A percentile compares a stretch with the other conserved stretches of the same genome.
Conservation (phyloP, 1,139 yeast genomes). For the Yamadazyma blattariae region DNA sequence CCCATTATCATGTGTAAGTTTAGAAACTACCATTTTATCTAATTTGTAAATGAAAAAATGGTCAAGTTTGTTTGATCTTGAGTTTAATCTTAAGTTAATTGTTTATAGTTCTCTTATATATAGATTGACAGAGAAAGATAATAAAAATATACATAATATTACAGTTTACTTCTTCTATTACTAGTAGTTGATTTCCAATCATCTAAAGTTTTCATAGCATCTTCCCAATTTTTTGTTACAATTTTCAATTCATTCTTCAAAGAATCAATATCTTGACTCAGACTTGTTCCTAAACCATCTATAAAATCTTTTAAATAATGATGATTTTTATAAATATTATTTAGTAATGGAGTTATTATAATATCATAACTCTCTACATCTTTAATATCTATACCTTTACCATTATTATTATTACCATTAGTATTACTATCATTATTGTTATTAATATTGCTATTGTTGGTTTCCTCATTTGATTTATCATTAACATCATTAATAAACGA, state of each 20-base stretch:
- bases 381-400: slow-evolving; percentile 17
- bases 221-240: slow-evolving; percentile 41
- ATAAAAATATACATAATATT: no score
- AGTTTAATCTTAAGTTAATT: not conserved
- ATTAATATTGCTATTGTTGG: not conserved
- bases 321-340: slow-evolving; percentile 27
- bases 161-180: no score
- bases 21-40: slow-evolving; percentile 29
- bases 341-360: slow-evolving; percentile 33
- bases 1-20: slow-evolving; percentile 29
- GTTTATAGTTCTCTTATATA: no score
- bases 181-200: slow-evolving; percentile 38
- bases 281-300: slow-evolving; percentile 8
- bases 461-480: not conserved
- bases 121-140: no score
- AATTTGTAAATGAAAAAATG: no score
- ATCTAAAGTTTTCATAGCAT: slow-evolving; percentile 45
- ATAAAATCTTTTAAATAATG: slow-evolving; percentile 25
- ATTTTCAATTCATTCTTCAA: slow-evolving; percentile 32
- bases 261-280: slow-evolving; percentile 12
- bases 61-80: no score
- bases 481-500: slow-evolving; percentile 18
- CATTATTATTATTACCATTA: not conserved
- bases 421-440: not conserved
- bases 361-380: slow-evolving; percentile 39